These are phyloP conservation scores for Licmophora abbreviata DNA, from an alignment of 108 stramenopile species.

Conservation along the genomic window DNA sequence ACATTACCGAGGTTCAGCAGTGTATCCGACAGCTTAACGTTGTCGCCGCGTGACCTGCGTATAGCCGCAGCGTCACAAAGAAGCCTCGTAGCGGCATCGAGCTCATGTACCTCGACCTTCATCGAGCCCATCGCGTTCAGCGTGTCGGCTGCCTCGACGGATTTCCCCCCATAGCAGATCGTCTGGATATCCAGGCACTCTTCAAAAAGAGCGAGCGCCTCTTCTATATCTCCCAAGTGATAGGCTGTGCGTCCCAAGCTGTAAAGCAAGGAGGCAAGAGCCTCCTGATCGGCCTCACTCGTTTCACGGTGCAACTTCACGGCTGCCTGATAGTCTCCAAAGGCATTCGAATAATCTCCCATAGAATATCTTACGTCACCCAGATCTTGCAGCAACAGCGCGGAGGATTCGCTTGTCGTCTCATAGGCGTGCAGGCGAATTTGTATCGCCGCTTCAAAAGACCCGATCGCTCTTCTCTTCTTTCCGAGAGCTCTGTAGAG, in stretches of 20 bases:
- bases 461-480: conserved; percentile 45
- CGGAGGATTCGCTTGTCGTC: conserved; percentile 50
- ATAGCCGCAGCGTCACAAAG: conserved; percentile 63
- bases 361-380: conserved; percentile 69
- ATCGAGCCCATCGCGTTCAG: conserved; percentile 75
- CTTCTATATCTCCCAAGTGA: conserved; percentile 39
- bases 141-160: conserved; percentile 61
- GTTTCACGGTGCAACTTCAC: conserved; percentile 42
- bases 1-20: conserved; percentile 75
- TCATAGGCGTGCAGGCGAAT: conserved; percentile 51
- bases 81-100: conserved; percentile 42
- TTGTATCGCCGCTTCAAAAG: conserved; percentile 57
- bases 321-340: conserved; percentile 59
- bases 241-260: conserved; percentile 67
- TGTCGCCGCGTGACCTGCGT: conserved; percentile 45
- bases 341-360: conserved; percentile 48
- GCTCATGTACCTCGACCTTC: conserved; percentile 44
- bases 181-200: conserved; percentile 52
- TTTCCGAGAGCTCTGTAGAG: conserved; percentile 37
- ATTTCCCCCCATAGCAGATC: conserved; percentile 42
- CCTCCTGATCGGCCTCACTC: conserved; percentile 43
- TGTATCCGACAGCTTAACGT: conserved; percentile 63
- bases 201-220: conserved; percentile 53
- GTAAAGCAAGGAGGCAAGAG: conserved; percentile 56
- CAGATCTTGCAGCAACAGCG: conserved; percentile 58